Evolutionary conservation across 257 asterid genomes (phyloP), one percentile per base, ranked within the genome.

Genomic region (Paulownia fortunei): DNA sequence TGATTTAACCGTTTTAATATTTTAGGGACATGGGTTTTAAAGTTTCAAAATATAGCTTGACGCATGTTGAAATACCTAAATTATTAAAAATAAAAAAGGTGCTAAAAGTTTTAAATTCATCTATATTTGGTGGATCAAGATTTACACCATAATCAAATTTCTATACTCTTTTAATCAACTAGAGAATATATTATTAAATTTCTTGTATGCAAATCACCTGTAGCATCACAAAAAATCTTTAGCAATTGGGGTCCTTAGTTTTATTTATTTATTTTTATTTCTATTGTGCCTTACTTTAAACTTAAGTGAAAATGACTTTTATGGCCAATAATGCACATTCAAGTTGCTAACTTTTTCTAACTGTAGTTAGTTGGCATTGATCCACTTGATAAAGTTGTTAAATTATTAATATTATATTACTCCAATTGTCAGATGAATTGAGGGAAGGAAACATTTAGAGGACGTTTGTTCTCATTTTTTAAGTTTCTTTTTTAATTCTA

Each of bases 261-360:
- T n/a, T n/a, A n/a, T n/a, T n/a, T n/a, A n/a, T n/a, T n/a, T n/a
- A 16, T 55, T 39, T 2, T 23, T 10, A n/a, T 12, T 51, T 65
- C 19, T 19, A 68, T 58, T 12, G 46, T 69, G 36, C 23, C 21
- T 60, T 60, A 36, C 73, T 71, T 70, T 78, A 51, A 12, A 42
- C 77, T 32, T 60, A 58, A 78, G 77, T 59, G 41, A 60, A 78
- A 44, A 19, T 32, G 73, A 69, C 77, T 47, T 51, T 69, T 78
- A 36, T 70, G 46, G 12, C 34, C 78, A 61, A 71, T 78, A 70
- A 70, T 78, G 54, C 77, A 30, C 72, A 32, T 69, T 10, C 51
- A 54, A 6, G 39, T 21, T 21, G 13, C 51, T 23, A 1, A 8
- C 23, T 6, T 5, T 23, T 55, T 21, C 16, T 65, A 32, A 66